Conservation (phyloP, 108 stramenopile genomes). For the Pelagomonas calceolata region DNA sequence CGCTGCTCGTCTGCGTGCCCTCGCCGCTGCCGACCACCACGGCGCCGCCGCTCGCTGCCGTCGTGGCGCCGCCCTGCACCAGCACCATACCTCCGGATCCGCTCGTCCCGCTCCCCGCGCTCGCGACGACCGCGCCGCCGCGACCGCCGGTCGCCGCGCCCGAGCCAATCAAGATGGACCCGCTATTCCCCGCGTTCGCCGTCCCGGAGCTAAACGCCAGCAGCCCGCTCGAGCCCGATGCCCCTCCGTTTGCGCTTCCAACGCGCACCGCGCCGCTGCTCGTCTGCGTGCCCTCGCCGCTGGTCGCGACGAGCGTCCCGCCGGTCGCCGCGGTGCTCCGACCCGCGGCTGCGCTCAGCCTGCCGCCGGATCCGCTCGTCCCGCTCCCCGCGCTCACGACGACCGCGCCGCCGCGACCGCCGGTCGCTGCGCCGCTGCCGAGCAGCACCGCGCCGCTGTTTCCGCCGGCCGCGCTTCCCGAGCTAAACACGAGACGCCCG, state of each 20-base stretch:
- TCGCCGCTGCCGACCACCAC: neutral
- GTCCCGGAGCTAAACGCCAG: neutral
- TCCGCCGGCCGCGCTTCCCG: slow-evolving; percentile 5
- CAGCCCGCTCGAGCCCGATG: neutral
- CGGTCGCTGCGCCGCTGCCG: slow-evolving; percentile 5
- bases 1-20: neutral
- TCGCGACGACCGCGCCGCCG: neutral
- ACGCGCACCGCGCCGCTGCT: neutral
- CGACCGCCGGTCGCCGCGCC: neutral
- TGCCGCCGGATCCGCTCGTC: slow-evolving; percentile 5
- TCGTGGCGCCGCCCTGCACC: neutral
- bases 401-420: slow-evolving; percentile 3
- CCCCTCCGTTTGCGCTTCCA: neutral
- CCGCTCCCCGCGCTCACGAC: slow-evolving; percentile 2
- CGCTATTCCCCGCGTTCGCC: neutral
- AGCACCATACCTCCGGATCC: neutral
- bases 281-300: neutral
- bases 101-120: neutral
- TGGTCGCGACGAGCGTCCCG: neutral
- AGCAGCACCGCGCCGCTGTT: slow-evolving; percentile 9
- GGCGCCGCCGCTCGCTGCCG: neutral
- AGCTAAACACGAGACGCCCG: slow-evolving; percentile 9
- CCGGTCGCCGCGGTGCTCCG: neutral
- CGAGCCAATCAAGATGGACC: neutral
- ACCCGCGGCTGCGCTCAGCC: neutral